A percentile compares a stretch with the other conserved stretches of the same genome.
Conservation (phyloP, 345 rosid genomes). For the Populus tremula region DNA sequence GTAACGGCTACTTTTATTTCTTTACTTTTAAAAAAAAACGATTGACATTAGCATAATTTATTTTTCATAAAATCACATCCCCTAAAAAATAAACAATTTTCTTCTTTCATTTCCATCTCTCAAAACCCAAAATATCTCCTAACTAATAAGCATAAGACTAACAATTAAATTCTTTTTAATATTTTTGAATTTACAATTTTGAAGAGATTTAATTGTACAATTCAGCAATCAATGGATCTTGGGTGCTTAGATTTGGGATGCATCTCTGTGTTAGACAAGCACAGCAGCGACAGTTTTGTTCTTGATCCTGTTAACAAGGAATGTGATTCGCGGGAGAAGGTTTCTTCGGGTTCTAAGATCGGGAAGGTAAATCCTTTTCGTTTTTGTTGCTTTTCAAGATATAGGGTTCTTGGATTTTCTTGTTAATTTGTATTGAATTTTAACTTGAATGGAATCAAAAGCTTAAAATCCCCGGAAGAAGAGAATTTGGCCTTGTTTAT, state of each 20-base stretch:
- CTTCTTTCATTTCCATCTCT: not conserved
- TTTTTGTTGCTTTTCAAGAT: conserved; percentile 4
- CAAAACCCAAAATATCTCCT: not conserved
- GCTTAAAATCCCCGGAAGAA: not conserved
- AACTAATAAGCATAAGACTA: too few species aligned
- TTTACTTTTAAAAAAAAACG: not conserved
- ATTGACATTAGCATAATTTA: not conserved
- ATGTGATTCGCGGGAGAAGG: conserved; percentile 21
- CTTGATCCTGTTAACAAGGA: conserved; percentile 28
- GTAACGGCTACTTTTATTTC: conserved; percentile 16
- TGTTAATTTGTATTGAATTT: not conserved
- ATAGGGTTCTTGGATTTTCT: not conserved
- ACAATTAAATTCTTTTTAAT: not conserved
- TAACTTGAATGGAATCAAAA: not conserved
- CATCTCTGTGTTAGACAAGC: conserved; percentile 41
- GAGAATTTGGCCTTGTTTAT: not conserved
- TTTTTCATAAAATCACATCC: not conserved
- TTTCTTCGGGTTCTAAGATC: conserved; percentile 36
- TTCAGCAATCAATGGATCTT: conserved; percentile 47
- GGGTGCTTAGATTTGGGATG: conserved; percentile 73
- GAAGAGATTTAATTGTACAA: not conserved
- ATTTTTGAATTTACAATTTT: not conserved
- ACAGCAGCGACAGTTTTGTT: conserved; percentile 9
- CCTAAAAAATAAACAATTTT: not conserved
- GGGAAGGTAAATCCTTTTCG: conserved; percentile 41